Evolutionary conservation across 2,329 filamentous ascomycete genomes (phyloP).

Genomic region (Huntiella bhutanensis): DNA sequence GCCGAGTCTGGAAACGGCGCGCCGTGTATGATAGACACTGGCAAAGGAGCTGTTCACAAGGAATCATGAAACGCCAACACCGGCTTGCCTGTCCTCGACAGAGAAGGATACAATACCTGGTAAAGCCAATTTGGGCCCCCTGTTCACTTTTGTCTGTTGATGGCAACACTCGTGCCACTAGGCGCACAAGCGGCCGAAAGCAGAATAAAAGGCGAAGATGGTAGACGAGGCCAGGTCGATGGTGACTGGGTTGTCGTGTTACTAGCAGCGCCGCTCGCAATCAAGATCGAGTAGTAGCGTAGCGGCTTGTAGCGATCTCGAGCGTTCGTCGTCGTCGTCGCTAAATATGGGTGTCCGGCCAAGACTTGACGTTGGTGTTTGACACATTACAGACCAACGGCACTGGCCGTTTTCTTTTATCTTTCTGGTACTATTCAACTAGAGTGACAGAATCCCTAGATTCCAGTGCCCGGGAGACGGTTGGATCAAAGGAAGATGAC

Average conservation of each 20-base stretch:
- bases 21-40: no score
- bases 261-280: not conserved
- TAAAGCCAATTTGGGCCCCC: slow-evolving; percentile 1
- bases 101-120: not conserved
- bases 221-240: not conserved
- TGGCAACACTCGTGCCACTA: not conserved
- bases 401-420: not conserved
- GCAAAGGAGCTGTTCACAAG: not conserved
- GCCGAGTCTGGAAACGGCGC: no score
- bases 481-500: no score
- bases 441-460: not conserved
- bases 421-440: not conserved
- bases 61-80: slow-evolving; percentile 1
- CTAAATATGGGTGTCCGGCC: not conserved
- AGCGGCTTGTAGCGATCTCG: not conserved
- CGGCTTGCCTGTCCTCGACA: not conserved
- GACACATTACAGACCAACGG: not conserved
- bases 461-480: no score
- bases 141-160: not conserved
- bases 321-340: not conserved
- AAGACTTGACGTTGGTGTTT: not conserved
- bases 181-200: not conserved
- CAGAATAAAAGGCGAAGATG: not conserved
- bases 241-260: not conserved
- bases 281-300: not conserved